Conservation (phyloP, 257 asterid genomes). For the Orobanche coerulescens region DNA sequence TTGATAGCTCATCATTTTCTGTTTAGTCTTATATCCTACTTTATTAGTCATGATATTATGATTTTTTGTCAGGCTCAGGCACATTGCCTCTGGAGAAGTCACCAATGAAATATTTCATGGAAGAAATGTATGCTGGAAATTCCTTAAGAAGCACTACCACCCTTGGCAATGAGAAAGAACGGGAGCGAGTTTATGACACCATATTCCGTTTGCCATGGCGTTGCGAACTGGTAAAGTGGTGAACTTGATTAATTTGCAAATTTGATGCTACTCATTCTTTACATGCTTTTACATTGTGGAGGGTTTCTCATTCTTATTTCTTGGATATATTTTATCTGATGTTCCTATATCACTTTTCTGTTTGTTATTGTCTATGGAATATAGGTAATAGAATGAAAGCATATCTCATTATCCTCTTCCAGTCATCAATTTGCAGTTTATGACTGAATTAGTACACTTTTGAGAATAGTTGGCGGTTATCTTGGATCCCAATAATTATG, state of each 20-base stretch:
- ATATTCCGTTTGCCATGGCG: slow-evolving; percentile 97
- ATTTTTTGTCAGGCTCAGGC: slow-evolving; percentile 46
- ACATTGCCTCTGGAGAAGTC: slow-evolving; percentile 57
- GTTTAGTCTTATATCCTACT: slow-evolving; percentile 18
- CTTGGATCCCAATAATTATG: background rate
- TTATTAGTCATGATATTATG: slow-evolving; percentile 16
- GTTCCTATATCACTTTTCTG: background rate
- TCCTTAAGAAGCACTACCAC: slow-evolving; percentile 80
- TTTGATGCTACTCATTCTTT: slow-evolving; percentile 5
- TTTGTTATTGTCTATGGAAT: background rate
- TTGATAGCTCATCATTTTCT: background rate
- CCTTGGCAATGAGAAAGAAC: slow-evolving; percentile 71
- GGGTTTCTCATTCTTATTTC: slow-evolving; percentile 14
- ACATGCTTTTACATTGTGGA: background rate
- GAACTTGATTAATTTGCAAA: slow-evolving; percentile 15
- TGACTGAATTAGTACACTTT: slow-evolving; percentile 1
- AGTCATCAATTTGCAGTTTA: background rate
- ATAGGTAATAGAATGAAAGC: slow-evolving; percentile 1
- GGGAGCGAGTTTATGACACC: slow-evolving; percentile 93
- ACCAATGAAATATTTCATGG: slow-evolving; percentile 81
- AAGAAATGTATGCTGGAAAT: slow-evolving; percentile 82
- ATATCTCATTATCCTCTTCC: background rate
- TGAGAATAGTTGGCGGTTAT: background rate
- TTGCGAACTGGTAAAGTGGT: slow-evolving; percentile 77
- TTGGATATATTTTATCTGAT: background rate